Percentiles rank a stretch among this genome's conserved stretches.
Conservation (phyloP, 495 filamentous ascomycete genomes). For the Penicillium robsamsonii region DNA sequence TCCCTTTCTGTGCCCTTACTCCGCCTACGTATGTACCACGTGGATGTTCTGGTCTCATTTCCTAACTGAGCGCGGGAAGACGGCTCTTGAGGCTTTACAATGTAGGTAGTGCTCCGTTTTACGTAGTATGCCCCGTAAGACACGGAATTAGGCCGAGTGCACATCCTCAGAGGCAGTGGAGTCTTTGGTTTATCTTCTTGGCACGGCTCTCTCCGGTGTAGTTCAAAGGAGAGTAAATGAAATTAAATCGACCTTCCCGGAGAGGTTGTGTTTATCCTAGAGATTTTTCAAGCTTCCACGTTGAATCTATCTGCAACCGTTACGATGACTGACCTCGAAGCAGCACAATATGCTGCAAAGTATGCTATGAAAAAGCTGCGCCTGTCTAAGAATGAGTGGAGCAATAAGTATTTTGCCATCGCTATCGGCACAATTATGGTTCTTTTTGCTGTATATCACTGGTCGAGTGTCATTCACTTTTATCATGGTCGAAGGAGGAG, state of each 20-base stretch:
- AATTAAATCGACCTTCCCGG: background rate
- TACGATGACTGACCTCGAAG: constrained; percentile 7
- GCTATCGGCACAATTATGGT: constrained; percentile 47
- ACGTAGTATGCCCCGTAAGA: background rate
- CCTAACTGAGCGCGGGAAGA: background rate
- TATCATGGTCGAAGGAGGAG: background rate
- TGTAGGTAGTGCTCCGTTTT: background rate
- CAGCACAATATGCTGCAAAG: constrained; percentile 1
- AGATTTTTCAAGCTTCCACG: background rate
- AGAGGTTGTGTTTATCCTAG: background rate
- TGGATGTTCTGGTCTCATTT: background rate
- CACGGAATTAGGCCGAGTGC: background rate
- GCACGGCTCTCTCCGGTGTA: background rate
- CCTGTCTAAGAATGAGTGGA: constrained; percentile 28
- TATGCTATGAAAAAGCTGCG: constrained; percentile 9
- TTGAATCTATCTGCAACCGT: background rate
- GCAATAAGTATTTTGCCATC: constrained; percentile 42
- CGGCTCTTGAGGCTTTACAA: background rate
- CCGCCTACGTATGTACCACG: background rate
- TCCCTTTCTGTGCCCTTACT: background rate
- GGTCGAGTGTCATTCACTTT: constrained; percentile 33
- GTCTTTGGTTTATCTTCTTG: background rate
- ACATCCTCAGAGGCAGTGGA: background rate
- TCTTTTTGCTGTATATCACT: constrained; percentile 50
- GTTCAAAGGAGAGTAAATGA: background rate